A percentile compares a stretch with the other conserved stretches of the same genome.
These are phyloP conservation scores for Forsythia suspensa DNA, from an alignment of 257 asterid genomes.

Conservation along the genomic window DNA sequence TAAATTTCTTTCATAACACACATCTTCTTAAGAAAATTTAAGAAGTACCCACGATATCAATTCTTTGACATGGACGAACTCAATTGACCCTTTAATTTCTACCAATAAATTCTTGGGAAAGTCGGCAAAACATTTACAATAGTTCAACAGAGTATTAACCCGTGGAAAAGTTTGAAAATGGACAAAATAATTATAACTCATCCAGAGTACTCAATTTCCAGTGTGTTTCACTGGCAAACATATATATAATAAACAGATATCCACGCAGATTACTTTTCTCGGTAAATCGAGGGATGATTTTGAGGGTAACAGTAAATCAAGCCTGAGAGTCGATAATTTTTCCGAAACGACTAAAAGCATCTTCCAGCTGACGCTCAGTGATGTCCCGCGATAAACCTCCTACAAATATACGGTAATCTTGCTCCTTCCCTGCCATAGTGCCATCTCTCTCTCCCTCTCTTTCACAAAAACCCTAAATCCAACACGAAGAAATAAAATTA, in stretches of 20 bases:
- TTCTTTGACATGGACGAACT: background rate
- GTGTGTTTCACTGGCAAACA: background rate
- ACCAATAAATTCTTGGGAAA: background rate
- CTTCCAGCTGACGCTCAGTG: slow-evolving; percentile 90
- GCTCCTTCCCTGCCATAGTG: slow-evolving; percentile 90
- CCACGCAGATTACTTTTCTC: background rate
- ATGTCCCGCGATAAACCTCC: slow-evolving; percentile 90
- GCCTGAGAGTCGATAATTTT: slow-evolving; percentile 92
- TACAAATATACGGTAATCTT: slow-evolving; percentile 79
- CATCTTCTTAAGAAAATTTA: background rate
- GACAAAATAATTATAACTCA: background rate
- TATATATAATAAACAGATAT: background rate
- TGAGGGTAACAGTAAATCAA: background rate
- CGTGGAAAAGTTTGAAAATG: background rate
- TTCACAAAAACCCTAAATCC: slow-evolving; percentile 12
- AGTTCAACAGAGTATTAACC: background rate
- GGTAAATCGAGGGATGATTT: background rate
- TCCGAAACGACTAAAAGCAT: slow-evolving; percentile 79
- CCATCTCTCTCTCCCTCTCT: slow-evolving; percentile 2
- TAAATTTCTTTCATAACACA: background rate
- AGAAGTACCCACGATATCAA: background rate
- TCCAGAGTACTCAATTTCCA: background rate
- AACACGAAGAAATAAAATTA: background rate
- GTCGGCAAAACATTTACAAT: background rate
- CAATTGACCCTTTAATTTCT: background rate